Evolutionary conservation across 2,329 filamentous ascomycete genomes (phyloP), one percentile per base, ranked within the genome.

Genomic region (Sphaceloma murrayae): DNA sequence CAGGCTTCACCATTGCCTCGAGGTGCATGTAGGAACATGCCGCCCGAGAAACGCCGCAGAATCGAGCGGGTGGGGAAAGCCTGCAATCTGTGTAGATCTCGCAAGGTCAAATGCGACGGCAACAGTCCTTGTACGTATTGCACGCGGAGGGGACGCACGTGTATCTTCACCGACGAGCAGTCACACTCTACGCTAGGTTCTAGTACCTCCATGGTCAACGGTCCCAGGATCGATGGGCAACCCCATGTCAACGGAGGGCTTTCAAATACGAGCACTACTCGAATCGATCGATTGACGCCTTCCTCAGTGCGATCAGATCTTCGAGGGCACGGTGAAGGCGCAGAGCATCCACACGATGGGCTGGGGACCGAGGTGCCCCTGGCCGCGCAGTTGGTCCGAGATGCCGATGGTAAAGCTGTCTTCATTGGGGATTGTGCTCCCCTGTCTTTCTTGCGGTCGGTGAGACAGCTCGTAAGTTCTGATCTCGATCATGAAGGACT

Each of bases 381-480:
- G 11, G 63, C 67, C 50, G 64, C 64, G 7, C 60, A 69, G 6
- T 63, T 73, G 21, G 58, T 73, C 6, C 67, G 67, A 18, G 69
- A 72, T 51, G 68, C 69, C 1, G 67, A 71, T 49, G 70, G 70
- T 3, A 72, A 72, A 46, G 65, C 70, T 33, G 70, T 73, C 52
- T 73, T 73, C 49, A 68, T 73, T 19, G 70, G 70, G 8, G 70
- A 73, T 48, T 72, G 68, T 29, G 70, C 69, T 24, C 71, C 69
- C 33, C 56, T 73, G 38, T 72, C 69, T 0, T 73, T 73, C 45
- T 51, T 73, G 27, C 70, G 72, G 51, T 72, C 68, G 44, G 68
- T 73, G n/a, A 66, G 69, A 29, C 66, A 70, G 34, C 60, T 73
- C 3, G 65, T 72, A 5, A 66, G 67, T 3, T 62, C 63, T 8